These are phyloP conservation scores for Gracilariopsis chorda DNA, from an alignment of 23 red algal genomes.

Conservation along the genomic window DNA sequence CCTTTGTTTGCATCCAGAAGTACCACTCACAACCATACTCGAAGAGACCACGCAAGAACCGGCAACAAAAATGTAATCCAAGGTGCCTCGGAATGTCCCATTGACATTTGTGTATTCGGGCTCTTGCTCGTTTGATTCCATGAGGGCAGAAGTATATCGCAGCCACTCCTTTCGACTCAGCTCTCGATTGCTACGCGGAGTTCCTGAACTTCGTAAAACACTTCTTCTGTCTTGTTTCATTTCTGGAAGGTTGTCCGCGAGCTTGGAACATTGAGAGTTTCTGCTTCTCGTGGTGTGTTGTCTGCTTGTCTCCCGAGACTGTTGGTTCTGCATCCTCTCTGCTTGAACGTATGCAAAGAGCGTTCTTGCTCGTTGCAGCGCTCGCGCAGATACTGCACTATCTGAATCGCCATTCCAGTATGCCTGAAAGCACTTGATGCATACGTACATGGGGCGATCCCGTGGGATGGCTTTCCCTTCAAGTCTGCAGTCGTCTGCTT, in stretches of 20 bases:
- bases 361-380: not conserved
- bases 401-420: conserved; percentile 34
- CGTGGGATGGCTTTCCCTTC: conserved; percentile 5
- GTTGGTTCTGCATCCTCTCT: not conserved
- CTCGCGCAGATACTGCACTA: not conserved
- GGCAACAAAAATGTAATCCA: conserved; percentile 49
- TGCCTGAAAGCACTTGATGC: conserved; percentile 9
- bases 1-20: not conserved
- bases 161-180: not conserved
- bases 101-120: conserved; percentile 26
- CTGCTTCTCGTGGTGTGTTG: not conserved
- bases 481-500: not conserved
- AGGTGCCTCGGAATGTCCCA: conserved; percentile 29
- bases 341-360: conserved; percentile 10
- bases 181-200: not conserved
- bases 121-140: not conserved
- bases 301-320: not conserved
- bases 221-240: not conserved
- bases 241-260: not conserved
- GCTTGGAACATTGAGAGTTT: not conserved
- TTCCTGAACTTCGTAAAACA: not conserved
- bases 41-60: not conserved
- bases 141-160: conserved; percentile 5
- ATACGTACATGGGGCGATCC: conserved; percentile 25
- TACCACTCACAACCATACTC: not conserved